phyloP scores from a whole-genome alignment of 2,329 filamentous ascomycete genomes.

The Neofusicoccum sp. region DNA sequence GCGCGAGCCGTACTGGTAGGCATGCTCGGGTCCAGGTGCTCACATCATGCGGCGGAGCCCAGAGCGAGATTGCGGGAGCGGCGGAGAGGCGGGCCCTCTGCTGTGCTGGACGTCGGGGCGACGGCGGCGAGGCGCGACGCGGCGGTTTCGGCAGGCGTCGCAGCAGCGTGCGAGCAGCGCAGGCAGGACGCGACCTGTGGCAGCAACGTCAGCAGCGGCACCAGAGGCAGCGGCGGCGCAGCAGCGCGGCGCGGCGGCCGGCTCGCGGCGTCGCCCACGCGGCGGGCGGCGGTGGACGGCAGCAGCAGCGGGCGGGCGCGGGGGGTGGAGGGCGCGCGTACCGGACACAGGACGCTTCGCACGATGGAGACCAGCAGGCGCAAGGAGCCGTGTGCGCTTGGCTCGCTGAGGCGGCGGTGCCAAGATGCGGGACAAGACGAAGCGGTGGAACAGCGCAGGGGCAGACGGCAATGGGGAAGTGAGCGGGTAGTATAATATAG shows the following conservation, averaged over 20 bases:
- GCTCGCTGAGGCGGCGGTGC: constrained; percentile 15
- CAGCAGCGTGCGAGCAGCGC: background rate
- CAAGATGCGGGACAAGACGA: constrained; percentile 20
- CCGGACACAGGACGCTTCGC: background rate
- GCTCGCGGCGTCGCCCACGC: background rate
- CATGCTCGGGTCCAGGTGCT: constrained; percentile 22
- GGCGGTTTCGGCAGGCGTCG: constrained; percentile 8
- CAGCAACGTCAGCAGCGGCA: constrained; percentile 17
- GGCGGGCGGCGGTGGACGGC: background rate
- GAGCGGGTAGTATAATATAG: constrained; percentile 3
- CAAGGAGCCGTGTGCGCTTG: constrained; percentile 8
- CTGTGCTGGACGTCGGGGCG: background rate
- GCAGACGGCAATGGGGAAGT: constrained; percentile 9
- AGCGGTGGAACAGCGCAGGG: constrained; percentile 20
- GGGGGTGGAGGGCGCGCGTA: background rate
- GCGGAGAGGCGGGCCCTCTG: background rate
- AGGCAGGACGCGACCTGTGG: constrained; percentile 3
- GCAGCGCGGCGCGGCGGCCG: background rate
- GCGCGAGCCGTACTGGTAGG: constrained; percentile 22
- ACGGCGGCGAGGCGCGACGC: constrained; percentile 3
- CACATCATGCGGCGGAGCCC: constrained; percentile 21
- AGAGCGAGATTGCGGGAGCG: background rate
- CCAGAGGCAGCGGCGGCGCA: background rate
- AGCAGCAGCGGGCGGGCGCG: background rate
- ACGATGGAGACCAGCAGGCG: background rate